Percentiles rank a stretch among this genome's conserved stretches.
phyloP scores from a whole-genome alignment of 441 rosid species.

The California macrophylla region DNA sequence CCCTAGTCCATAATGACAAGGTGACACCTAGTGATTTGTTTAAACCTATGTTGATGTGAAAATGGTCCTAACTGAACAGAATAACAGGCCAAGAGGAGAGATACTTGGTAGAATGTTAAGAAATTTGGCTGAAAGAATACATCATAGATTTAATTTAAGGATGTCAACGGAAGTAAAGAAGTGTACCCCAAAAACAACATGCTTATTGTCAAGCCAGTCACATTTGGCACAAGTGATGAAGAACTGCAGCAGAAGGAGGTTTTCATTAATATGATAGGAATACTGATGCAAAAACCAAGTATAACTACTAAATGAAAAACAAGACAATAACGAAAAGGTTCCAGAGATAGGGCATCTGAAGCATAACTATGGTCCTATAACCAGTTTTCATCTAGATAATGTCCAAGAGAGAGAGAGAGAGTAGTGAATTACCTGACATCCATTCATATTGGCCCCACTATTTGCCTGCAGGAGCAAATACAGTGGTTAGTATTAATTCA shows the following conservation, averaged over 20 bases:
- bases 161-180: background rate
- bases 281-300: background rate
- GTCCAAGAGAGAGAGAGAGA: slow-evolving; percentile 2
- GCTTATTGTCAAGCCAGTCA: slow-evolving; percentile 97
- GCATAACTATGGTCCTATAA: background rate
- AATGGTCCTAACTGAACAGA: too few species aligned
- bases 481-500: too few species aligned
- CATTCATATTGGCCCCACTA: slow-evolving; percentile 77
- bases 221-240: slow-evolving; percentile 87
- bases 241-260: slow-evolving; percentile 50
- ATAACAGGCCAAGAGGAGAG: too few species aligned
- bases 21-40: too few species aligned
- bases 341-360: background rate
- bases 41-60: too few species aligned
- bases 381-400: background rate
- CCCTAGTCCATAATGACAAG: background rate
- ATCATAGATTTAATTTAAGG: background rate
- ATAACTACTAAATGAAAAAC: background rate
- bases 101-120: background rate
- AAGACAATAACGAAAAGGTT: background rate
- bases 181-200: slow-evolving; percentile 88
- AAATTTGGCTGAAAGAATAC: background rate
- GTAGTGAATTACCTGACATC: slow-evolving; percentile 56
- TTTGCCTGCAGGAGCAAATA: slow-evolving; percentile 58
- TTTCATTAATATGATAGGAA: background rate